Evolutionary conservation across 768 basidiomycete genomes (phyloP).

Genomic region (Suillus plorans): DNA sequence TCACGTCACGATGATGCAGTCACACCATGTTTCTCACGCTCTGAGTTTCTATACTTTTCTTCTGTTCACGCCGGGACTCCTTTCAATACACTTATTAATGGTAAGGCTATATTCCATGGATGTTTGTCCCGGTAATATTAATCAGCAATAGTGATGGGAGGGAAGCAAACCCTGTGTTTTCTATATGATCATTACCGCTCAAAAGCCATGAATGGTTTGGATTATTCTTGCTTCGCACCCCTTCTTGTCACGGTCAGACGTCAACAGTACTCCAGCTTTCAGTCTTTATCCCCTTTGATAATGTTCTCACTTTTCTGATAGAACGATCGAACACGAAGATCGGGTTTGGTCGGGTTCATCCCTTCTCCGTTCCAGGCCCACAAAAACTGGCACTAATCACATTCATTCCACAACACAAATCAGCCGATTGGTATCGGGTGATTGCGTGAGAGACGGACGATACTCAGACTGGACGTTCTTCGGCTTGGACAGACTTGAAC

Average conservation of each 20-base stretch:
- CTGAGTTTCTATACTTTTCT: background rate
- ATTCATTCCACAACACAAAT: background rate
- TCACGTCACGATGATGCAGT: background rate
- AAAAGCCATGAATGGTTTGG: background rate
- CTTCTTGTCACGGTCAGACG: background rate
- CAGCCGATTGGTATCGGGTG: background rate
- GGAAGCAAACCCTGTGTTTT: background rate
- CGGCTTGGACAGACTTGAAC: background rate
- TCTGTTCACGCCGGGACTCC: background rate
- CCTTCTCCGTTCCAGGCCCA: background rate
- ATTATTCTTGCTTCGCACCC: background rate
- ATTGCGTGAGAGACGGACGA: constrained; percentile 1
- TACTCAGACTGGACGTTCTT: background rate
- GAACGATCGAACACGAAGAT: background rate
- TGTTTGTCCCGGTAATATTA: background rate
- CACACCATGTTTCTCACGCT: background rate
- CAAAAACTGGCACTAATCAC: background rate
- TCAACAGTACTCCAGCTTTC: background rate
- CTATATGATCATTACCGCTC: background rate
- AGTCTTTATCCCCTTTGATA: background rate
- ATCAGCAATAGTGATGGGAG: background rate
- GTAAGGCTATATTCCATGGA: background rate
- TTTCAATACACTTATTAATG: background rate
- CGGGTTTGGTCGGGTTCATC: background rate
- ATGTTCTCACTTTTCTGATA: background rate